Evolutionary conservation across 75 land plant genomes (phyloP).

Genomic region (Chamaecyparis obtusa): DNA sequence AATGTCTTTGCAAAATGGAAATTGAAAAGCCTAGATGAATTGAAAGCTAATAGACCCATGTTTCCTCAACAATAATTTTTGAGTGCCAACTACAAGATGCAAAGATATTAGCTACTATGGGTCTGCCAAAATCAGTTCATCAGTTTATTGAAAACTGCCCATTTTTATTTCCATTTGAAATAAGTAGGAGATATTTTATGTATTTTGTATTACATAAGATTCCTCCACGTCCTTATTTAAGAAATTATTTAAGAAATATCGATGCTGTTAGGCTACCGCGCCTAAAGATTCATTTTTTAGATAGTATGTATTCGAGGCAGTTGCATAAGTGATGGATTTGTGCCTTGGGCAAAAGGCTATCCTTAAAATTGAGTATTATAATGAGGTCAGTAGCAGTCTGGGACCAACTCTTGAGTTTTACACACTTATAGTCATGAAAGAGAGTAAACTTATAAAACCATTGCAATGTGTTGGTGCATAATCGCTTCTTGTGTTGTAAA

Average conservation of each 20-base stretch:
- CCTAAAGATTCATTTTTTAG: slow-evolving; percentile 73
- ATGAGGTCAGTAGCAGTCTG: slow-evolving; percentile 91
- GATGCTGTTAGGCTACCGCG: slow-evolving; percentile 37
- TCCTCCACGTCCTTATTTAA: slow-evolving; percentile 19
- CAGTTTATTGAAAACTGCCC: slow-evolving; percentile 43
- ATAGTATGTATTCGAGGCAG: slow-evolving; percentile 65
- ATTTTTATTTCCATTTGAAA: slow-evolving; percentile 75
- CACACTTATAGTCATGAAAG: slow-evolving; percentile 85
- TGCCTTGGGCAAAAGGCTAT: slow-evolving; percentile 37
- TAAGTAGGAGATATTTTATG: slow-evolving; percentile 66
- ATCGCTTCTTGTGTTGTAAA: too few relatives aligned
- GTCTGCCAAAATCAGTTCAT: slow-evolving; percentile 42
- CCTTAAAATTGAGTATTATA: slow-evolving; percentile 75
- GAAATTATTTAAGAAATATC: too few relatives aligned
- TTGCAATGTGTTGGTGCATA: too few relatives aligned
- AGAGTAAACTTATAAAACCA: too few relatives aligned
- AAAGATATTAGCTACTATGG: slow-evolving; percentile 33
- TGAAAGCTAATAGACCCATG: slow-evolving; percentile 9
- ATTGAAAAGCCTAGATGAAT: slow-evolving; percentile 17
- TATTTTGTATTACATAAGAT: slow-evolving; percentile 47
- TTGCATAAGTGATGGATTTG: slow-evolving; percentile 69
- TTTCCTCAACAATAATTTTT: slow-evolving; percentile 39
- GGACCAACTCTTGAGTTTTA: slow-evolving; percentile 95
- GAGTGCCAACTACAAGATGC: slow-evolving; percentile 52
- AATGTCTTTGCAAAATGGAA: slow-evolving; percentile 36